Conservation (phyloP, 2,329 filamentous ascomycete genomes). For the Botrytis deweyae region DNA sequence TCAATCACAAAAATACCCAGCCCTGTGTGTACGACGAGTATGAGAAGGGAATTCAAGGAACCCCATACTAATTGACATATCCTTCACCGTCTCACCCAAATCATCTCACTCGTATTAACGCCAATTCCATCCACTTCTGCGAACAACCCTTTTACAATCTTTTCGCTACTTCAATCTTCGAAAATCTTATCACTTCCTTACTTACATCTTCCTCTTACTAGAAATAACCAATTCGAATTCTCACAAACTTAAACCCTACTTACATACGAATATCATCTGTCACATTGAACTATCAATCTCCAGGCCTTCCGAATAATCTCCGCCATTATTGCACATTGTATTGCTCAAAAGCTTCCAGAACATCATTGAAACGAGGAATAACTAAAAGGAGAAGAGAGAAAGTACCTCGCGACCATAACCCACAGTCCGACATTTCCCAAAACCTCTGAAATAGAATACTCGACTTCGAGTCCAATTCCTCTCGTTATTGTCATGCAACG, state of each 20-base stretch:
- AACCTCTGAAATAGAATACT: neutral
- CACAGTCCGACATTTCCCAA: neutral
- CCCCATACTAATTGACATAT: slow-evolving; percentile 6
- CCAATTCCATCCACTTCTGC: slow-evolving; percentile 4
- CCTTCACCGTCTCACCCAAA: slow-evolving; percentile 21
- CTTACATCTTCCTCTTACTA: neutral
- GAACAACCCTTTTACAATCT: neutral
- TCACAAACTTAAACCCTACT: neutral
- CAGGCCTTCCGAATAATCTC: neutral
- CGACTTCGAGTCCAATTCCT: slow-evolving; percentile 25
- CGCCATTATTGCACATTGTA: slow-evolving; percentile 1
- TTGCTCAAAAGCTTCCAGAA: slow-evolving; percentile 3
- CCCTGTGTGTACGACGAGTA: neutral
- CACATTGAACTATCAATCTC: slow-evolving; percentile 14
- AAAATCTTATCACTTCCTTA: neutral
- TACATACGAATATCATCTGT: neutral
- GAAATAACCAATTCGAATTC: neutral
- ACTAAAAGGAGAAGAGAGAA: neutral
- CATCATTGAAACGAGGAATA: neutral
- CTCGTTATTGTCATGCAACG: slow-evolving; percentile 31
- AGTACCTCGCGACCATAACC: neutral
- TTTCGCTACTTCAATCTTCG: neutral
- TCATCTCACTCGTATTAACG: slow-evolving; percentile 14
- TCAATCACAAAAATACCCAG: neutral
- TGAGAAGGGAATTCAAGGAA: neutral